Evolutionary conservation across 2,329 filamentous ascomycete genomes (phyloP), one percentile per base, ranked within the genome.

Genomic region (Verticillium zaregamsianum): DNA sequence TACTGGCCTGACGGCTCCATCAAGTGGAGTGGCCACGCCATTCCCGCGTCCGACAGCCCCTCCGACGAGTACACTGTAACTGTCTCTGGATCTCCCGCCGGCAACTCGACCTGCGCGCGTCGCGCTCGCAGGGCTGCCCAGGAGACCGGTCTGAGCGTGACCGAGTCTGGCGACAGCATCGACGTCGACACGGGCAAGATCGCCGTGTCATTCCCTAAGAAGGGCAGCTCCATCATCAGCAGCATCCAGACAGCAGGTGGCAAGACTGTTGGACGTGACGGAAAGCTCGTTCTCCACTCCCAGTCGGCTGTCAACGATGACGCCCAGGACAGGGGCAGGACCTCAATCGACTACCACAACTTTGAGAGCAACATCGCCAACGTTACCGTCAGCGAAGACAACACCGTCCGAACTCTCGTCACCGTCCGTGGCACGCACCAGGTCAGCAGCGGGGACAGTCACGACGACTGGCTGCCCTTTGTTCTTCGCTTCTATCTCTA

Each of bases 1-100:
- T 85, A 83, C 68, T 88, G 85, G 85, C 77, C 80, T 1, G 85
- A 88, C 70, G 82, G 81, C 31, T 86, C 85, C 0, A 76, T 86
- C 59, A 87, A 87, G 67, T 88, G 85, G 85, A 85, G 82, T 3
- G 84, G 78, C 0, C 85, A 87, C 66, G 83, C 85, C 0, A 73
- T 87, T 54, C 70, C 77, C 14, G 78, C 73, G 5, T 77, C 76
- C 0, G 76, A 79, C 2, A 67, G 65, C 0, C 68, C 77, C 2
- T 68, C 74, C 3, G 74, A 78, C 2, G 74, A 75, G 20, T 85
- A 84, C 66, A 79, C 72, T 0, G 62, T 73, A 60, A 67, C 61
- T 25, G 69, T 68, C 14, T 61, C 62, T 2, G 57, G 62, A 2
- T 58, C 56, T 55, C 64, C 40, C 39, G 66, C 58, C 39, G 73